Evolutionary conservation across 441 rosid species (phyloP), one percentile per base, ranked within the genome.

Genomic region (Mallotus japonicus): DNA sequence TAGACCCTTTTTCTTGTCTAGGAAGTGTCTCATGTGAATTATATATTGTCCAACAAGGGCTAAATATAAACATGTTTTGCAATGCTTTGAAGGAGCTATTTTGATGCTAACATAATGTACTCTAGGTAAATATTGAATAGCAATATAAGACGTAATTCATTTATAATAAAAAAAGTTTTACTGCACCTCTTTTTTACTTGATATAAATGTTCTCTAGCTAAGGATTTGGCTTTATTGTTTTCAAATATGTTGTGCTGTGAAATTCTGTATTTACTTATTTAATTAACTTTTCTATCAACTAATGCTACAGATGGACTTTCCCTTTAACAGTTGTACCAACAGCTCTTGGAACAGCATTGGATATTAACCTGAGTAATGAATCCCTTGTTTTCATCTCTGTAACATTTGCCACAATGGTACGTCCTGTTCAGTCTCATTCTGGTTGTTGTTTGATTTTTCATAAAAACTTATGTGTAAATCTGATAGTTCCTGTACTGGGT

Each of bases 391-490:
- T 92, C 84, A 90, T 95, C 86, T 91, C 99, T 60, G 98, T 95
- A 76, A 93, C 99, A 19, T 95, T 95, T 89, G 98, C 99, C 58
- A 95, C 99, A 75, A 95, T 95, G 99, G 99, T 93, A 75, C 56
- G 96, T 84, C 72, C 63, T 61, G 22, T 70, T 68, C n/a, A 20
- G 22, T 59, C 53, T 54, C 42, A 15, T 72, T 28, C 46, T 2
- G 69, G 32, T 71, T 71, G 69, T 14, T 72, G 53, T 72, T 78
- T 47, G 51, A 28, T 55, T 65, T 16, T 68, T 63, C 59, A 66
- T 75, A 28, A 49, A 57, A 71, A 4, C 47, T 47, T 59, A 47
- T 59, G 28, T 70, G 58, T 79, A 55, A 13, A 20, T 76, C 28
- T 78, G 70, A 16, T 55, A 16, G 54, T 81, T 62, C 55, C 63